Base-by-base conservation (phyloP, 2,329 filamentous ascomycete genomes). In the Aspergillus quadrilineatus region DNA sequence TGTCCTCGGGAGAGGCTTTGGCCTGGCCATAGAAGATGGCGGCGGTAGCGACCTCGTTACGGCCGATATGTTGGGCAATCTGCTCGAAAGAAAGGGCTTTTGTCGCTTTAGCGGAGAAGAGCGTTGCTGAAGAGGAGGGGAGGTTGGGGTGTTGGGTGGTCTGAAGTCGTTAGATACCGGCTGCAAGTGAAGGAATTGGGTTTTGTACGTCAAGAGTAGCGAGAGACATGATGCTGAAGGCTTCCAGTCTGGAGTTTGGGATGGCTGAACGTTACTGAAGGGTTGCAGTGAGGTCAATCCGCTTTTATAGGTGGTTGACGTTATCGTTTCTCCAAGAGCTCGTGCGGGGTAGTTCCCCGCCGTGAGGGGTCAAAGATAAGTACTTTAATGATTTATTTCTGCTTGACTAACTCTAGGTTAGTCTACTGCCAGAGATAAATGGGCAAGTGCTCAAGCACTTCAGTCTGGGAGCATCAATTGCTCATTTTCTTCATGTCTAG, bases 11-110 rank as follows among this genome's bases (percentile, higher is more conserved):
- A 0, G 86, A 88, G 1, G 90, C 89, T 65, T 85, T 85, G 5
- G 89, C 86, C 73, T 94, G 90, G 30, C 92, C 92, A 73, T 96
- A 96, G 82, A 97, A 97, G 61, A 96, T 79, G 2, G 92, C 92
- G 2, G 92, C 92, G 3, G 89, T 85, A 41, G 90, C 90, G 42
- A 96, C 89, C 76, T 96, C 89, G 69, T 88, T 86, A 61, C 92
- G 89, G 60, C 85, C 86, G 54, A 96, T 81, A 30, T 86, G 80
- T 63, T 85, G 76, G 50, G 85, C 90, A 67, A 97, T 92, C 43
- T 84, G 77, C 71, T 91, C 89, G 70, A 96, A 97, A 67, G 82
- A 89, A 36, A 96, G 82, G 63, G 85, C 82, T 75, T 89, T 88
- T 55, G 76, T 72, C 48, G 90, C 87, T 76, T 96, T 97, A 63